Conservation (phyloP, 108 stramenopile genomes). For the Skeletonema tropicum region DNA sequence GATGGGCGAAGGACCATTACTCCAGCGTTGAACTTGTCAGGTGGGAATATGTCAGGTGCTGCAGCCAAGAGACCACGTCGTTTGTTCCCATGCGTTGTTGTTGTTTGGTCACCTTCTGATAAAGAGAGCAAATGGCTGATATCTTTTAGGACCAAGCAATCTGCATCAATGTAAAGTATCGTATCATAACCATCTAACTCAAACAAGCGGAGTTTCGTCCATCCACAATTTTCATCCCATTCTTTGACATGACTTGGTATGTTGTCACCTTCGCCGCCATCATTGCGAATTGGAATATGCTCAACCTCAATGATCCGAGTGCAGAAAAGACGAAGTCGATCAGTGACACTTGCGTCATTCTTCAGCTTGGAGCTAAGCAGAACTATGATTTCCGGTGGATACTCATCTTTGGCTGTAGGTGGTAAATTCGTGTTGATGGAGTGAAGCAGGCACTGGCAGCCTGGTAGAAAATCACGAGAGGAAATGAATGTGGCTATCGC, state of each 20-base stretch:
- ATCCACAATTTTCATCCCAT: conserved; percentile 56
- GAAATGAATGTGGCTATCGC: conserved; percentile 81
- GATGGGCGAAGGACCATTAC: conserved; percentile 87
- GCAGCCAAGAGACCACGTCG: conserved; percentile 78
- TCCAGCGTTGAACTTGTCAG: conserved; percentile 89
- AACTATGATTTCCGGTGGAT: conserved; percentile 60
- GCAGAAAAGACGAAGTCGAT: conserved; percentile 38
- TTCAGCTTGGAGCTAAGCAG: conserved; percentile 59
- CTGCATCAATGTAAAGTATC: conserved; percentile 84
- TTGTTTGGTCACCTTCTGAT: not conserved
- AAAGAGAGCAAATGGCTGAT: conserved; percentile 63
- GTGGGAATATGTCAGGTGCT: conserved; percentile 86
- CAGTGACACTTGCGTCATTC: conserved; percentile 12
- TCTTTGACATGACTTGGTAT: conserved; percentile 22
- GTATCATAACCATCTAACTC: conserved; percentile 67
- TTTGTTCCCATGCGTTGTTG: conserved; percentile 32
- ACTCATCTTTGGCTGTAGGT: conserved; percentile 11
- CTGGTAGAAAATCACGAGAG: conserved; percentile 68
- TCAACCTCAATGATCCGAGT: conserved; percentile 45
- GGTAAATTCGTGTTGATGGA: conserved; percentile 53
- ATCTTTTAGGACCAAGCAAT: conserved; percentile 73
- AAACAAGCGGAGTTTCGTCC: conserved; percentile 65
- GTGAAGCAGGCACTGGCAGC: conserved; percentile 76
- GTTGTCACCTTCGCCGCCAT: conserved; percentile 18
- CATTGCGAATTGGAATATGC: conserved; percentile 29